Evolutionary conservation across 2,329 filamentous ascomycete genomes (phyloP), one percentile per base, ranked within the genome.

Genomic region (Akanthomyces dipterigenus): DNA sequence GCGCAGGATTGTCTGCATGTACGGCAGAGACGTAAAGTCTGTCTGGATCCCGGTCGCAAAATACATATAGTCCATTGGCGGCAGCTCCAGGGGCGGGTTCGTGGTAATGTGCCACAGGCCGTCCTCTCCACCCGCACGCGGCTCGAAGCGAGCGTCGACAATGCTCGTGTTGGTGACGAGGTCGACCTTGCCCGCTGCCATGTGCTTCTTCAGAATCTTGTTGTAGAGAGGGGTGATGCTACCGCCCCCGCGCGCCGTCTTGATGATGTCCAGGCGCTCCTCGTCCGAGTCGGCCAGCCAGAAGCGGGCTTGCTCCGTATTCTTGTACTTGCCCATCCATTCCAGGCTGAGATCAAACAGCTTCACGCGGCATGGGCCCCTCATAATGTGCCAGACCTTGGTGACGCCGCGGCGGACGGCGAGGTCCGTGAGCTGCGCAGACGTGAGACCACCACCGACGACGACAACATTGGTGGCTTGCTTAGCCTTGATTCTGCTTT

Each of bases 301-400:
- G 72, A 93, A 95, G 0, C 81, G 80, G 0, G 89, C 87, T 70
- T 93, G 89, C 66, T 90, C 85, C 59, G 85, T 82, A 70, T 93
- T 93, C 61, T 87, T 86, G 72, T 89, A 93, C 70, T 93, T 93
- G 11, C 88, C 88, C 72, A 93, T 88, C 90, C 90, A 95, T 53
- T 83, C 81, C 1, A 93, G 78, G 61, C 87, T 84, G 26, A 93
- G 81, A 67, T 93, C 90, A 65, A 93, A 93, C 63, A 88, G 86
- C 72, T 93, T 93, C 55, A 91, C 80, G 66, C 77, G 76, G 14
- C 81, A 67, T 0, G 77, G 73, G 0, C 82, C 78, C 0, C 90
- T 81, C 82, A 92, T 86, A 28, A 93, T 69, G 56, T 89, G 82
- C 78, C 82, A 89, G 0, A 93, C 86, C 64, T 85, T 88, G 1